Conservation (phyloP, 345 rosid genomes). For the Camelina neglecta region DNA sequence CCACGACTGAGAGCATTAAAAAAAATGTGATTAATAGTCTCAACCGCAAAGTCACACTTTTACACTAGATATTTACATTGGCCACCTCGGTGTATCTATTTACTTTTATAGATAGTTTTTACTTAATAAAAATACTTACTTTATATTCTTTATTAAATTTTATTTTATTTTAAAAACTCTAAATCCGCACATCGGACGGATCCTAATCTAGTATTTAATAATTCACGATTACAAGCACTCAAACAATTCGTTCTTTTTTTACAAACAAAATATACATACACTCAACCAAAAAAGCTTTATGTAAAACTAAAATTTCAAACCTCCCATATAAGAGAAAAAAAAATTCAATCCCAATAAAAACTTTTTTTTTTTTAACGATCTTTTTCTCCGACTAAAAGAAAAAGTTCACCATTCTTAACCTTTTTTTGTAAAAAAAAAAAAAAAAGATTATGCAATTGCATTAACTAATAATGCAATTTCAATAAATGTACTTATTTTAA, state of each 20-base stretch:
- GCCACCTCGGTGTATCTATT: no score
- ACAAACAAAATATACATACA: constrained; percentile 5
- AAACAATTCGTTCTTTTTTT: neutral
- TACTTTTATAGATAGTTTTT: no score
- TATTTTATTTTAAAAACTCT: no score
- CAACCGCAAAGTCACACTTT: no score
- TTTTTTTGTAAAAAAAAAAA: neutral
- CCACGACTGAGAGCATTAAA: no score
- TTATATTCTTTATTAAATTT: no score
- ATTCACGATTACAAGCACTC: constrained; percentile 2
- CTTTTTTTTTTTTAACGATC: neutral
- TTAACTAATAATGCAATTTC: constrained; percentile 43
- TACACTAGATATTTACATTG: no score
- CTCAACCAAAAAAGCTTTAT: neutral
- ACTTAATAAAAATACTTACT: no score
- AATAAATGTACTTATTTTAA: constrained; percentile 1
- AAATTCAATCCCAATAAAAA: neutral
- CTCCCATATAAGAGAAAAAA: no score
- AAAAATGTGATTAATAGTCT: no score
- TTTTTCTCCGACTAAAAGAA: constrained; percentile 8
- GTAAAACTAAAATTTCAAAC: neutral
- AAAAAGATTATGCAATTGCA: constrained; percentile 23
- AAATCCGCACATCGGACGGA: no score
- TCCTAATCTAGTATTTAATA: no score
- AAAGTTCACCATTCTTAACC: constrained; percentile 2